Evolutionary conservation across 2,329 filamentous ascomycete genomes (phyloP).

Genomic region (Botryotinia calthae): DNA sequence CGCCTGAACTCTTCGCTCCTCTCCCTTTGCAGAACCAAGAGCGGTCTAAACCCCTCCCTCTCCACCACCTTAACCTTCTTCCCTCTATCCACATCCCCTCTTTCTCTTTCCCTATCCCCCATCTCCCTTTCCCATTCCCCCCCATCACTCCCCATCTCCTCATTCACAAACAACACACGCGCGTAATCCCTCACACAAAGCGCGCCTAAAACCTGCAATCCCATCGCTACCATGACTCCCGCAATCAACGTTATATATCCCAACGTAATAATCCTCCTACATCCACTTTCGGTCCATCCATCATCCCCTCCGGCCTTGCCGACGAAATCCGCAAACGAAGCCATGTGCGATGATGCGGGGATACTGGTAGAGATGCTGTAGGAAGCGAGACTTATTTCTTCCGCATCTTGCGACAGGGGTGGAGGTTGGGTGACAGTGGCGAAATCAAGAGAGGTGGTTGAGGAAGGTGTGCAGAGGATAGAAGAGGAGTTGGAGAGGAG

Average conservation of each 20-base stretch:
- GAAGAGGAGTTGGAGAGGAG: conserved; percentile 1
- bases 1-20: not conserved
- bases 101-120: not conserved
- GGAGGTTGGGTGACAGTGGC: not conserved
- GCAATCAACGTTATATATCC: not conserved
- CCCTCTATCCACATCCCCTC: not conserved
- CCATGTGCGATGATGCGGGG: conserved; percentile 23
- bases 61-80: not conserved
- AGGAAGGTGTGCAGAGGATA: not conserved
- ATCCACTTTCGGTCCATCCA: not conserved
- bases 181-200: conserved; percentile 17
- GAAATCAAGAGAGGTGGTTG: conserved; percentile 3
- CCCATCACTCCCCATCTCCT: not conserved
- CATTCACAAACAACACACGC: conserved; percentile 28
- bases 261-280: not conserved
- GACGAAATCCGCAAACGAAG: conserved; percentile 30
- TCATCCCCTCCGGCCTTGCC: not conserved
- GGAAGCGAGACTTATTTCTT: not conserved
- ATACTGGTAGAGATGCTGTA: not conserved
- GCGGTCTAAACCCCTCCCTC: not conserved
- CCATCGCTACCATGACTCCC: not conserved
- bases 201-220: conserved; percentile 7
- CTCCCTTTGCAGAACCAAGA: not conserved
- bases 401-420: not conserved
- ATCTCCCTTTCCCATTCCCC: not conserved